phyloP scores from a whole-genome alignment of 1,284 basidiomycete species.

The Amylostereum areolatum region DNA sequence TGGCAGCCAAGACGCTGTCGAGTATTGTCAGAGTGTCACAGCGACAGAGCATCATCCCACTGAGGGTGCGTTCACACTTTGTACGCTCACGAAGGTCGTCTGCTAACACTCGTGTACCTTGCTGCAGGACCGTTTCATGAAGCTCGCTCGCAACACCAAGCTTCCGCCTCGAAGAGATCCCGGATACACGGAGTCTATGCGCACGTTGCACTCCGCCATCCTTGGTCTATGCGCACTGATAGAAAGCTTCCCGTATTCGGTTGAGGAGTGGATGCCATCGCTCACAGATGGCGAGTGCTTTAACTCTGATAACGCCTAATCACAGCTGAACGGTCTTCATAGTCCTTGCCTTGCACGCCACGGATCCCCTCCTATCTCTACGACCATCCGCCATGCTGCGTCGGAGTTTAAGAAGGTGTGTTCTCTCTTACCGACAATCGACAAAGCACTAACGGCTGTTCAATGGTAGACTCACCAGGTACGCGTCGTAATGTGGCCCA shows the following conservation, averaged over 20 bases:
- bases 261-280: conserved; percentile 73
- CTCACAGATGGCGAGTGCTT: conserved; percentile 58
- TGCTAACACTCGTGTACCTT: conserved; percentile 7
- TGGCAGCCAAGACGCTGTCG: conserved; percentile 86
- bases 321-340: conserved; percentile 1
- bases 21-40: conserved; percentile 93
- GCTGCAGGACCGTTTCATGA: conserved; percentile 72
- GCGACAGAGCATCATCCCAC: conserved; percentile 77
- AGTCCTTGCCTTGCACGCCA: conserved; percentile 77
- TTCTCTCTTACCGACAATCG: conserved; percentile 13
- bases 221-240: conserved; percentile 85
- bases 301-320: background rate
- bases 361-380: conserved; percentile 92
- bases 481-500: conserved; percentile 24
- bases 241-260: conserved; percentile 75
- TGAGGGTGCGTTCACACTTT: conserved; percentile 56
- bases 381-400: conserved; percentile 84
- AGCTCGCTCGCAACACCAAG: conserved; percentile 52
- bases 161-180: conserved; percentile 71
- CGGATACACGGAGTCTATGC: conserved; percentile 68
- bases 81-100: conserved; percentile 4
- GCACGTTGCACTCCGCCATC: conserved; percentile 83
- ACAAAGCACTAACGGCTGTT: conserved; percentile 7
- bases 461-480: conserved; percentile 62
- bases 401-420: conserved; percentile 84